phyloP scores from a whole-genome alignment of 768 basidiomycete species.

The Lactarius quietus region DNA sequence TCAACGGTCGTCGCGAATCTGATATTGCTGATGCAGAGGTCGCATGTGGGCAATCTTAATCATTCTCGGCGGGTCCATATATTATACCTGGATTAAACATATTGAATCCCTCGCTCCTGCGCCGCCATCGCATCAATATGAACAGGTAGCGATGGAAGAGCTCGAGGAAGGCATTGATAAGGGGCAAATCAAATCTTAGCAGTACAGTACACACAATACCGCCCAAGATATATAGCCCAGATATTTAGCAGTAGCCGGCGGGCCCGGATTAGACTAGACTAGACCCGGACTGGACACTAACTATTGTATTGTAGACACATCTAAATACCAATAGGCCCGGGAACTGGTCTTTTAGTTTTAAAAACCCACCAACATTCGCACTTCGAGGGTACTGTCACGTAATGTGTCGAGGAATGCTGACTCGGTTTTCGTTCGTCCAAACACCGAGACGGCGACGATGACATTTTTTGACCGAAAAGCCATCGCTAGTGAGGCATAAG shows the following conservation, averaged over 20 bases:
- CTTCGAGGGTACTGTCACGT: conserved; percentile 13
- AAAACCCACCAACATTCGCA: neutral
- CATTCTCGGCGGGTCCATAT: conserved; percentile 78
- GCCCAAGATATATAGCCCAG: neutral
- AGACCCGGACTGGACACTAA: neutral
- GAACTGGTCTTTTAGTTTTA: neutral
- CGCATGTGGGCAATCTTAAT: conserved; percentile 76
- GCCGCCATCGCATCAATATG: conserved; percentile 43
- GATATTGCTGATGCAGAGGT: conserved; percentile 47
- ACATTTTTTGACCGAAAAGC: conserved; percentile 43
- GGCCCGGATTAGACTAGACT: neutral
- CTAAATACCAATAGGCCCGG: neutral
- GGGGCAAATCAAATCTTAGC: neutral
- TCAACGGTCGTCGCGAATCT: neutral
- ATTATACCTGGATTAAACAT: conserved; percentile 89
- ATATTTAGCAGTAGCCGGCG: neutral
- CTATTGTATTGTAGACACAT: neutral
- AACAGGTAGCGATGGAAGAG: conserved; percentile 62
- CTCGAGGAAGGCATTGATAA: conserved; percentile 47
- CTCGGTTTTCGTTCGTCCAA: no score
- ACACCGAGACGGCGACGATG: conserved; percentile 7
- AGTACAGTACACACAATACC: neutral
- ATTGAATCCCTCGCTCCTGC: conserved; percentile 48
- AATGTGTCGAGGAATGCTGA: no score
- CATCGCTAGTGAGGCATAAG: conserved; percentile 61